Evolutionary conservation across 2,329 filamentous ascomycete genomes (phyloP).

Genomic region (Cordyceps pruinosa): DNA sequence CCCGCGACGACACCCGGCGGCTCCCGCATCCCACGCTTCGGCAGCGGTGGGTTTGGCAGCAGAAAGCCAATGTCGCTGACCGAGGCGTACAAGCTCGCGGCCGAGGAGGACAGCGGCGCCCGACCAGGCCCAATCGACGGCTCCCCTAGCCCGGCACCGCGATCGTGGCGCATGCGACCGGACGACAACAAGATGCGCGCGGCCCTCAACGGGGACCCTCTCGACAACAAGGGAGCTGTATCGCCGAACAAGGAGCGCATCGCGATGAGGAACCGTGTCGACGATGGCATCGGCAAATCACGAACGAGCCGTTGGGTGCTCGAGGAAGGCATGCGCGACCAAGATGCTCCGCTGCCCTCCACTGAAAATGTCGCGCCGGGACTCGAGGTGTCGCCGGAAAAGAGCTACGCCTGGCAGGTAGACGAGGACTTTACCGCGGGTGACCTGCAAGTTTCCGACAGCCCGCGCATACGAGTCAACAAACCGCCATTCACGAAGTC

Average conservation of each 20-base stretch:
- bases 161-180: slow-evolving; percentile 33
- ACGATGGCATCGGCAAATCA: slow-evolving; percentile 6
- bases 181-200: slow-evolving; percentile 25
- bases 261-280: slow-evolving; percentile 7
- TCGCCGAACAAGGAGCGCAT: slow-evolving; percentile 10
- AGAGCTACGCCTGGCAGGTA: slow-evolving; percentile 48
- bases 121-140: slow-evolving; percentile 28
- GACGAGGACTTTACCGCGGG: slow-evolving; percentile 52
- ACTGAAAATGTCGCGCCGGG: slow-evolving; percentile 20
- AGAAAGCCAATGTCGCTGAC: slow-evolving; percentile 31
- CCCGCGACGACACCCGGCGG: slow-evolving; percentile 18
- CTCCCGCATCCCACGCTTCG: slow-evolving; percentile 27
- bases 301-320: slow-evolving; percentile 17
- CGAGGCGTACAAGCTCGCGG: slow-evolving; percentile 35
- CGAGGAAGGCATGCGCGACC: slow-evolving; percentile 14
- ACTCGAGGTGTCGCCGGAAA: slow-evolving; percentile 36
- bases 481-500: slow-evolving; percentile 26
- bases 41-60: slow-evolving; percentile 12
- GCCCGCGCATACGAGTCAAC: slow-evolving; percentile 42
- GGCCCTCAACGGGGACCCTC: slow-evolving; percentile 19
- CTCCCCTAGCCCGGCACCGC: slow-evolving; percentile 46
- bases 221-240: neutral
- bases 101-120: slow-evolving; percentile 21
- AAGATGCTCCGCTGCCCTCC: slow-evolving; percentile 27
- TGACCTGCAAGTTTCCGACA: slow-evolving; percentile 49